Base-by-base conservation (phyloP, 192 early-diverging fungal species). In the Coemansia aciculifera region DNA sequence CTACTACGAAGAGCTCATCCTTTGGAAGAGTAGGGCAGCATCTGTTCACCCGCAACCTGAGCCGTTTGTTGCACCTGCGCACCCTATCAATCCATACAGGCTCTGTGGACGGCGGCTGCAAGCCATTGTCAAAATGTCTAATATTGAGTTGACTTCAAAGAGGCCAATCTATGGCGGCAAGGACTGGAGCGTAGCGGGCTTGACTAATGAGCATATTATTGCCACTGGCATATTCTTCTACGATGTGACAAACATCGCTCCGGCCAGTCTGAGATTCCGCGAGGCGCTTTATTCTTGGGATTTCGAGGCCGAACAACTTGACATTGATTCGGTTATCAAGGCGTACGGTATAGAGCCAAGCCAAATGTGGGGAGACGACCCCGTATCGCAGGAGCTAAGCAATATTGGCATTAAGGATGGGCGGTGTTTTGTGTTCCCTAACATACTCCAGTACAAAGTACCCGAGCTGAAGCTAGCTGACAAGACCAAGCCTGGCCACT, bases 391-490 rank as follows among this genome's bases (percentile, higher is more conserved):
- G 34, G 34, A 34, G 5, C 34, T 34, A 34, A 7, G 34, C 2
- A 2, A 7, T 34, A 7, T 34, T 34, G 34, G 34, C 34, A 34
- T 34, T 34, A 34, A 6, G 8, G 34, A 34, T 34, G 34, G 34
- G 8, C 34, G 34, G 1, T 34, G 34, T 2, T 4, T 34, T 4
- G 34, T 36, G 34, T 9, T 36, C 4, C 34, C 34, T 6, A 36
- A 36, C 34, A 36, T 36, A 36, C 34, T 9, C 34, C 34, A 36
- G 6, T 36, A 36, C 34, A 36, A 36, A 9, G 6, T 36, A 0
- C 74, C 81, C 1, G 78, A 81, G 0, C 90, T 93, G 62, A 62
- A 73, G 52, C 81, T 93, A 19, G 69, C 52, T 11, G 87, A 91
- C 56, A 74, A 66, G 38, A 82, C 84, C 24, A 85, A 85, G 40